A percentile compares a stretch with the other conserved stretches of the same genome.
Evolutionary conservation across 2,329 filamentous ascomycete species (phyloP).

Genomic region (Colletotrichum gigasporum): DNA sequence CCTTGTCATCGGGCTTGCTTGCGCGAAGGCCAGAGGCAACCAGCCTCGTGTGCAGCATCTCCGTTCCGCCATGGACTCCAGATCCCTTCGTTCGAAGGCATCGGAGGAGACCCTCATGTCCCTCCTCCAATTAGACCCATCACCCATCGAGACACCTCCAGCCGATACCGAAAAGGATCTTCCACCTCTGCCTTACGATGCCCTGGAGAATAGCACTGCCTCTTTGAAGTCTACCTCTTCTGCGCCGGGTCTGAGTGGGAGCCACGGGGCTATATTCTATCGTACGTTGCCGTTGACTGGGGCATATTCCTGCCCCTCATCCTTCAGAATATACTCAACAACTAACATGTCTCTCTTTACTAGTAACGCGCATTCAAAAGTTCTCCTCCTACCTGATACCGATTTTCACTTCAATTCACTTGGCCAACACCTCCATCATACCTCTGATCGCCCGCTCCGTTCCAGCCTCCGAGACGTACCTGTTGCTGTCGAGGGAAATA

Average conservation of each 20-base stretch:
- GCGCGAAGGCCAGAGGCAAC: not conserved
- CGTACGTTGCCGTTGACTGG: constrained; percentile 57
- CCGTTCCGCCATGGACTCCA: constrained; percentile 22
- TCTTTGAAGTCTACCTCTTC: constrained; percentile 53
- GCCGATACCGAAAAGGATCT: constrained; percentile 59
- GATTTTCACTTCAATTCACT: constrained; percentile 79
- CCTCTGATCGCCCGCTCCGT: constrained; percentile 80
- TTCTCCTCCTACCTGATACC: constrained; percentile 90
- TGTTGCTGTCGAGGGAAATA: constrained; percentile 89
- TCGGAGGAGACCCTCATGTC: constrained; percentile 34
- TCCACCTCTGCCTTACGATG: constrained; percentile 47
- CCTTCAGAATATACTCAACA: constrained; percentile 34
- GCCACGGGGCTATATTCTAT: constrained; percentile 79
- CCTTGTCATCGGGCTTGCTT: not conserved
- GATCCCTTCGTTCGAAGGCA: constrained; percentile 26
- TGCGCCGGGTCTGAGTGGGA: constrained; percentile 66
- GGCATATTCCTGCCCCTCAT: not conserved
- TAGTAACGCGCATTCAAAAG: constrained; percentile 81
- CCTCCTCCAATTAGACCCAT: constrained; percentile 34
- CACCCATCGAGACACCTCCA: constrained; percentile 64
- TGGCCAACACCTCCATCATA: constrained; percentile 83
- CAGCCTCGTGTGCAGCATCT: not conserved
- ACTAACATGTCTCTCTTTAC: not conserved
- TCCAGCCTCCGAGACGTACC: constrained; percentile 80
- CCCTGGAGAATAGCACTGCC: constrained; percentile 41